Evolutionary conservation across 1,284 basidiomycete genomes (phyloP), one percentile per base, ranked within the genome.

Genomic region (Naganishia sp.): DNA sequence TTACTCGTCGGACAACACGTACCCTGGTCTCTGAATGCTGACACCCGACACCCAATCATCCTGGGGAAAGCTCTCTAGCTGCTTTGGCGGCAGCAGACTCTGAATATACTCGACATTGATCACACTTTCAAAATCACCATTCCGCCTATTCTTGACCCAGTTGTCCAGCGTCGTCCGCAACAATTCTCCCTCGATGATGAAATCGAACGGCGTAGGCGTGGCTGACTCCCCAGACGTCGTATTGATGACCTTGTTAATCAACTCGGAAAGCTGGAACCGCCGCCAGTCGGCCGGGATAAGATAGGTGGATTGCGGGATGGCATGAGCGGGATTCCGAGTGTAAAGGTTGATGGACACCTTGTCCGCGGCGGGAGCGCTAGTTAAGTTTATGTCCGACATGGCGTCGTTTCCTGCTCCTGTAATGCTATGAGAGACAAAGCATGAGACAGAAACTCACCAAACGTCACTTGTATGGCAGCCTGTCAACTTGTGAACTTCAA

Each of bases 21-120:
- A 93, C 91, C 87, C 87, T 68, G 84, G 80, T 55, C 88, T 74
- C 68, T 82, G 80, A 65, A 89, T 87, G 49, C 88, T 89, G 31
- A 97, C 84, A 15, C 88, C 87, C 0, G 91, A 91, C 0, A 96
- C 88, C 95, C 94, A 99, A 72, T 97, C 94, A 70, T 98, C 90
- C 71, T 94, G 90, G 23, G 90, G 88, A 64, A 93, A 84, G 42
- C 88, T 85, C 0, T 88, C 85, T 75, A 92, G 85, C 68, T 88
- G 87, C 73, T 91, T 86, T 0, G 95, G 95, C 0, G 95, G 94
- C 76, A 98, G 83, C 1, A 96, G 86, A 33, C 88, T 91, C 78
- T 94, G 88, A 66, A 99, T 88, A 81, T 98, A 98, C 80, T 98
- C 94, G 63, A 99, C 86, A 74, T 94, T 89, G 44, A 97, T 84